Conservation (phyloP, 805 yeast genomes). For the Metschnikowia vanudenii region DNA sequence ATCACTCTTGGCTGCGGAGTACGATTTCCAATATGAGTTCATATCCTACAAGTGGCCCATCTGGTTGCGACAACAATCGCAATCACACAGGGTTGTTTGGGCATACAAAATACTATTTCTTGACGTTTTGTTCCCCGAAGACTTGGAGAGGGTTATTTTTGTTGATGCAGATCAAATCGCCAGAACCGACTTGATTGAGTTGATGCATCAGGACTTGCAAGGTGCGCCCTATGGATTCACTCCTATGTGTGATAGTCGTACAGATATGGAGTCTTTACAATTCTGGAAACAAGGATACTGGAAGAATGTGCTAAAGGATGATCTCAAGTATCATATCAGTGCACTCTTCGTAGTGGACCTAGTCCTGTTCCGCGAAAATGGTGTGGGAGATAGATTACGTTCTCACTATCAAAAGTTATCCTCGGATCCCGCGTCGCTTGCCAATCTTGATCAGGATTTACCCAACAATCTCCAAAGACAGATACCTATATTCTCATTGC, state of each 20-base stretch:
- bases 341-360: conserved; percentile 84
- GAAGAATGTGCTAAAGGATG: conserved; percentile 59
- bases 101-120: conserved; percentile 84
- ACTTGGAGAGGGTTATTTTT: conserved; percentile 71
- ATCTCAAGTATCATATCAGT: conserved; percentile 72
- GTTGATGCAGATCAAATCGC: conserved; percentile 86
- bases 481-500: conserved; percentile 68
- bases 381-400: conserved; percentile 79
- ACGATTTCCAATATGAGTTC: conserved; percentile 69
- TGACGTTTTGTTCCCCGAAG: conserved; percentile 84
- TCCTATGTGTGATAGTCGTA: conserved; percentile 81
- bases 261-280: conserved; percentile 78
- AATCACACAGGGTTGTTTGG: conserved; percentile 78
- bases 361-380: conserved; percentile 55
- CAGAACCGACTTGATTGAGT: conserved; percentile 68
- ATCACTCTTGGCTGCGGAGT: conserved; percentile 55
- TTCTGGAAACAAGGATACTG: conserved; percentile 96
- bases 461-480: conserved; percentile 80
- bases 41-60: conserved; percentile 91
- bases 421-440: conserved; percentile 72
- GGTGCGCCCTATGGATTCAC: conserved; percentile 86
- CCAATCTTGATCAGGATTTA: conserved; percentile 87
- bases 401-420: conserved; percentile 82
- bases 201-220: conserved; percentile 63
- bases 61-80: conserved; percentile 80